Evolutionary conservation across 441 rosid genomes (phyloP).

Genomic region (Metrosideros polymorpha): DNA sequence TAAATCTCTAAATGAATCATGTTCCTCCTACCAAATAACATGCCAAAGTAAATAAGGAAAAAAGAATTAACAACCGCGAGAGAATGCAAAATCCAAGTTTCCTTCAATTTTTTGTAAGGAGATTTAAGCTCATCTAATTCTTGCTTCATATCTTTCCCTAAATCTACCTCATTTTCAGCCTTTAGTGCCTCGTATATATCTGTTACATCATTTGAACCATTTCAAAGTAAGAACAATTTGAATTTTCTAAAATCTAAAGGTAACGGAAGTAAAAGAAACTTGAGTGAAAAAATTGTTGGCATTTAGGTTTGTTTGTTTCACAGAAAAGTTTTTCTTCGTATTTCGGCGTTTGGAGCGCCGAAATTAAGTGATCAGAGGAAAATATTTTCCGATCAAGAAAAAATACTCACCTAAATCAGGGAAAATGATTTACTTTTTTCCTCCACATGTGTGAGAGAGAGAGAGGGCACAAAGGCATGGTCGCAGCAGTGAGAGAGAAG

Average conservation of each 20-base stretch:
- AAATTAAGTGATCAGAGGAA: too few relatives aligned
- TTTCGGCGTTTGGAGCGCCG: too few relatives aligned
- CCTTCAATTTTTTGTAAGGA: slow-evolving; percentile 63
- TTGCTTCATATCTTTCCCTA: slow-evolving; percentile 48
- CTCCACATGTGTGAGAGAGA: too few relatives aligned
- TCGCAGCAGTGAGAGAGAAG: too few relatives aligned
- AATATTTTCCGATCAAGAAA: too few relatives aligned
- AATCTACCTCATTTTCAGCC: slow-evolving; percentile 67
- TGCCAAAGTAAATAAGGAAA: slow-evolving; percentile 5
- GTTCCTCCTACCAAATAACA: slow-evolving; percentile 65
- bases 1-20: slow-evolving; percentile 76
- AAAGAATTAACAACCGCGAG: background rate
- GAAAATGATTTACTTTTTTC: too few relatives aligned
- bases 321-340: too few relatives aligned
- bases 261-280: background rate
- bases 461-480: too few relatives aligned
- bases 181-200: slow-evolving; percentile 70
- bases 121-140: slow-evolving; percentile 64
- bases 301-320: too few relatives aligned
- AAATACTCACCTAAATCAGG: too few relatives aligned
- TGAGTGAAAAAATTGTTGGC: background rate
- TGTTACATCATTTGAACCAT: slow-evolving; percentile 26
- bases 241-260: background rate
- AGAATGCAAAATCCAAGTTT: slow-evolving; percentile 10
- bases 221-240: slow-evolving; percentile 2